These are phyloP conservation scores for Eimeria acervulina DNA, from an alignment of 169 alveolate genomes.

Conservation along the genomic window DNA sequence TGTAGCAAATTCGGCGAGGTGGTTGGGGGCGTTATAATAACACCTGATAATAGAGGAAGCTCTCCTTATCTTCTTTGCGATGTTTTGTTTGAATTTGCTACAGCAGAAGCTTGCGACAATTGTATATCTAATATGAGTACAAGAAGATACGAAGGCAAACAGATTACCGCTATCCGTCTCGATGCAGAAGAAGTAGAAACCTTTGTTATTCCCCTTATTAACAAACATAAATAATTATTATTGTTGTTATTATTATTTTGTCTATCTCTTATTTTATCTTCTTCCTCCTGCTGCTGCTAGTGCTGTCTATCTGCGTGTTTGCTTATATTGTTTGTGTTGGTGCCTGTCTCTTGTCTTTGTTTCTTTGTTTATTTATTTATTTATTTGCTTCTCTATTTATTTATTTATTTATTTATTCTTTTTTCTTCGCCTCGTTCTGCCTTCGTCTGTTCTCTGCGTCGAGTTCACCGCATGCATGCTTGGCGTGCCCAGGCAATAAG, in stretches of 20 bases:
- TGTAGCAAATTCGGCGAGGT: conserved; percentile 62
- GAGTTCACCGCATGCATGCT: too few species aligned
- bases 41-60: conserved; percentile 68
- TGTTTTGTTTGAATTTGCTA: conserved; percentile 60
- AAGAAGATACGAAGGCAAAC: conserved; percentile 78
- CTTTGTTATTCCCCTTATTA: conserved; percentile 36
- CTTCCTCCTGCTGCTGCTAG: neutral
- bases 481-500: neutral
- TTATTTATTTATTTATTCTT: too few species aligned
- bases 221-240: neutral
- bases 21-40: conserved; percentile 26
- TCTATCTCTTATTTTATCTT: neutral
- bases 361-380: neutral
- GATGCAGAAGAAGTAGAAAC: conserved; percentile 40
- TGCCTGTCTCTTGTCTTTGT: neutral
- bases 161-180: conserved; percentile 49
- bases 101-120: conserved; percentile 53
- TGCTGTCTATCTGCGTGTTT: neutral
- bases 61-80: conserved; percentile 79
- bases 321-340: neutral
- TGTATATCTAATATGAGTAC: conserved; percentile 59
- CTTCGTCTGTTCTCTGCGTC: neutral
- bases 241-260: neutral
- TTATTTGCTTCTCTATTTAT: too few species aligned
- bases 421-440: neutral